Percentiles rank a stretch among this genome's conserved stretches.
These are phyloP conservation scores for Pythium volutum DNA, from an alignment of 352 stramenopile species.

Conservation along the genomic window DNA sequence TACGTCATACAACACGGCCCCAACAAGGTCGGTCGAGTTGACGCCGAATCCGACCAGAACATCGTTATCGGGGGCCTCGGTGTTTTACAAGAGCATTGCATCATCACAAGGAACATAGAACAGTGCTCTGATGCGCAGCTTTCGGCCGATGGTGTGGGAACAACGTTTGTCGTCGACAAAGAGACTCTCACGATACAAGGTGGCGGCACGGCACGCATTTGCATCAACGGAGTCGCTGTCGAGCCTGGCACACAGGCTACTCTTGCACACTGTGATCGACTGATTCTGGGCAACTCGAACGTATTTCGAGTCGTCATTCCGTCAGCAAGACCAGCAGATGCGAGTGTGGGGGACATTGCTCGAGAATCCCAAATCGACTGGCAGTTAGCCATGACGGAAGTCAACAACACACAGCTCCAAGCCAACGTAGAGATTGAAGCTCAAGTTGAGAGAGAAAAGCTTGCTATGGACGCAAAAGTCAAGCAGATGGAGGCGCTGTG, in stretches of 20 bases:
- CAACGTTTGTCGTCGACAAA: background rate
- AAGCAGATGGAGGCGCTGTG: constrained; percentile 76
- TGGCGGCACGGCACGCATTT: constrained; percentile 52
- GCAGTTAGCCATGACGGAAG: constrained; percentile 78
- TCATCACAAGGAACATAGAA: constrained; percentile 15
- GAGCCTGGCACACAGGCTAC: constrained; percentile 30
- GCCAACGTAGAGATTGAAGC: constrained; percentile 51
- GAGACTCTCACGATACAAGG: constrained; percentile 32
- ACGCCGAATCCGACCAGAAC: constrained; percentile 62
- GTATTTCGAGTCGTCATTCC: constrained; percentile 77
- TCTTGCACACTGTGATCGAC: constrained; percentile 61
- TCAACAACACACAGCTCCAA: constrained; percentile 74
- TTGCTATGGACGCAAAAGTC: constrained; percentile 71
- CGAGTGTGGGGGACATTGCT: constrained; percentile 29
- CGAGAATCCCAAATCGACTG: constrained; percentile 64
- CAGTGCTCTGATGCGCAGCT: background rate
- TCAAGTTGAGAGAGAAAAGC: constrained; percentile 63
- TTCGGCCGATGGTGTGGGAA: background rate
- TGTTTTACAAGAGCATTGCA: constrained; percentile 76
- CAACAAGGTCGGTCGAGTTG: constrained; percentile 63
- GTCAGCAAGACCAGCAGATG: constrained; percentile 27
- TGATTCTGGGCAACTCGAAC: constrained; percentile 77
- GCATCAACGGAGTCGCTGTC: constrained; percentile 64
- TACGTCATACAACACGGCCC: constrained; percentile 68
- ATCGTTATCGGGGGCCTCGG: constrained; percentile 40